These are phyloP conservation scores for Lactarius sanguifluus DNA, from an alignment of 768 basidiomycete genomes.

Conservation along the genomic window DNA sequence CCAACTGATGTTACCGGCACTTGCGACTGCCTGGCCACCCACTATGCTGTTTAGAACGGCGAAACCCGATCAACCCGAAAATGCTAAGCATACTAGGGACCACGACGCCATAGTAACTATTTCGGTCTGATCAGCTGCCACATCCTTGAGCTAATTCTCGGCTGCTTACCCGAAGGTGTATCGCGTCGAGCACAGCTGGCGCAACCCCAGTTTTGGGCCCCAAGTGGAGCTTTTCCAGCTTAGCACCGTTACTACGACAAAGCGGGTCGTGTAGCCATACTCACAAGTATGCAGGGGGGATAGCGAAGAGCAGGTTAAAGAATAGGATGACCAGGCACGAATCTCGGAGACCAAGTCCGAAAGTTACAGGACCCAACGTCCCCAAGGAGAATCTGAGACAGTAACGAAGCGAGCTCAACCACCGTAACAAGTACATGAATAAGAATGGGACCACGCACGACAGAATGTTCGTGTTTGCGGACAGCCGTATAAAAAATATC, in stretches of 20 bases:
- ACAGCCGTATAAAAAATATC: conserved; percentile 45
- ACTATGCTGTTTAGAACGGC: conserved; percentile 59
- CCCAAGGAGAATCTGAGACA: conserved; percentile 46
- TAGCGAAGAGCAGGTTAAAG: conserved; percentile 45
- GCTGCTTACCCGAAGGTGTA: conserved; percentile 53
- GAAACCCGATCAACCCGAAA: conserved; percentile 56
- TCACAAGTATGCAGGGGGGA: conserved; percentile 47
- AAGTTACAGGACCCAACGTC: conserved; percentile 46
- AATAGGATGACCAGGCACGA: conserved; percentile 48
- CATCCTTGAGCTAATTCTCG: conserved; percentile 11
- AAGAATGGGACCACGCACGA: conserved; percentile 33
- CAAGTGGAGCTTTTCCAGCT: conserved; percentile 52
- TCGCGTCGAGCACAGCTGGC: conserved; percentile 77
- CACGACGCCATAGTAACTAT: conserved; percentile 56
- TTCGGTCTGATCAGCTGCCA: conserved; percentile 17
- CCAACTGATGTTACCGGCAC: conserved; percentile 52
- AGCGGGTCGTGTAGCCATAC: conserved; percentile 13
- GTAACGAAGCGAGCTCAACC: not conserved
- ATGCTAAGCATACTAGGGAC: conserved; percentile 48
- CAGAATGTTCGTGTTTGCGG: conserved; percentile 42
- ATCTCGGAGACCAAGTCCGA: conserved; percentile 45
- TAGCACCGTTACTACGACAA: not conserved
- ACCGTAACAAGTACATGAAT: not conserved
- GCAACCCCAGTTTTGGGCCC: conserved; percentile 75
- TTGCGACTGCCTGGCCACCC: conserved; percentile 59